phyloP scores from a whole-genome alignment of 805 yeast species.

The Pichia occidentalis region DNA sequence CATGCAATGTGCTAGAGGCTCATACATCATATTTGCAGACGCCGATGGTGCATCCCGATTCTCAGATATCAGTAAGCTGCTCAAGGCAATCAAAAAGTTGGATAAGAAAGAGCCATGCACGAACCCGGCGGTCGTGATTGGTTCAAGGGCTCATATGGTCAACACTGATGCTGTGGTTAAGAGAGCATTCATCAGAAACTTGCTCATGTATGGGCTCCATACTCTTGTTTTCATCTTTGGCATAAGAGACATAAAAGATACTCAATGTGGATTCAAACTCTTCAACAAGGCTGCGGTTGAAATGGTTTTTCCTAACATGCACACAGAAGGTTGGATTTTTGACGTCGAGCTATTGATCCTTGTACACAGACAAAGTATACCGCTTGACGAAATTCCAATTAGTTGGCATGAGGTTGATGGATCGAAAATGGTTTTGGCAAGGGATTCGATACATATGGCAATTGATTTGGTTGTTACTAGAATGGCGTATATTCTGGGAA shows the following conservation, averaged over 20 bases:
- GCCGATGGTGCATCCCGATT: constrained; percentile 96
- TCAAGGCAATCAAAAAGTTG: constrained; percentile 33
- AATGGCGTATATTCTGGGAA: constrained; percentile 78
- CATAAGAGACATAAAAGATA: constrained; percentile 77
- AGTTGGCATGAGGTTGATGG: constrained; percentile 98
- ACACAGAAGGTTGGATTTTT: constrained; percentile 97
- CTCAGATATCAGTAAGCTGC: constrained; percentile 52
- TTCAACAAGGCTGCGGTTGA: constrained; percentile 66
- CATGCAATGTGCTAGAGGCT: constrained; percentile 65
- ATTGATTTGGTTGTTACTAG: constrained; percentile 86
- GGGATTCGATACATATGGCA: constrained; percentile 90
- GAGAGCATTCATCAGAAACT: constrained; percentile 79
- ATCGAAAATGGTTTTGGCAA: constrained; percentile 85
- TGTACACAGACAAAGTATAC: constrained; percentile 63
- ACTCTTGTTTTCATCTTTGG: constrained; percentile 84
- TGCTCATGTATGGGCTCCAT: constrained; percentile 90
- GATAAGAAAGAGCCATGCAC: constrained; percentile 19
- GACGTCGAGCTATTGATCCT: constrained; percentile 88
- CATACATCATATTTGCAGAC: constrained; percentile 80
- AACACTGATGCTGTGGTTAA: constrained; percentile 95
- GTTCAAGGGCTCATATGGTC: constrained; percentile 96
- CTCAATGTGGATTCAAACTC: constrained; percentile 96
- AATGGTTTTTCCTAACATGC: constrained; percentile 79
- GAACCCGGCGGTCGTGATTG: constrained; percentile 65
- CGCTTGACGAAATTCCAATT: constrained; percentile 72